These are phyloP conservation scores for Daedalea quercina DNA, from an alignment of 768 basidiomycete genomes.

Conservation along the genomic window DNA sequence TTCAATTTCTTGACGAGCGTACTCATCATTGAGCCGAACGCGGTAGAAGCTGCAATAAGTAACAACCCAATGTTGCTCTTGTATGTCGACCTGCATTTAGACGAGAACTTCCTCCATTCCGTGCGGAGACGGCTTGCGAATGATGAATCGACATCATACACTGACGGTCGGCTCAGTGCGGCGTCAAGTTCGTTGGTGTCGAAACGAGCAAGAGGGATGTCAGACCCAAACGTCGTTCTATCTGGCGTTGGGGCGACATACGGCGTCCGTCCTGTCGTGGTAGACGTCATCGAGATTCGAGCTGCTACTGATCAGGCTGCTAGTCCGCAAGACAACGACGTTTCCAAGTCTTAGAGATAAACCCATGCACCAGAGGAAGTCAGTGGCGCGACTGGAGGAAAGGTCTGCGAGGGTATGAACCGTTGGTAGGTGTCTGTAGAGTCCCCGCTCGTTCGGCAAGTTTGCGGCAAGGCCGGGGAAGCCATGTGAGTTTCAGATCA, in stretches of 20 bases:
- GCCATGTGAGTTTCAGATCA: too few species aligned
- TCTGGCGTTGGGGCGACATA: not conserved
- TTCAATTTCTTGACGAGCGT: slow-evolving; percentile 58
- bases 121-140: not conserved
- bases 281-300: not conserved
- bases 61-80: slow-evolving; percentile 51
- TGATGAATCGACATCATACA: not conserved
- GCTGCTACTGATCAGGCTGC: not conserved
- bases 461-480: too few species aligned
- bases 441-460: too few species aligned
- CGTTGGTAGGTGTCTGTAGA: too few species aligned
- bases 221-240: not conserved
- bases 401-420: too few species aligned
- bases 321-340: too few species aligned
- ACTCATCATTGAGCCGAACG: slow-evolving; percentile 56
- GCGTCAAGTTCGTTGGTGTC: not conserved
- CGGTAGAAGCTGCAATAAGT: slow-evolving; percentile 48
- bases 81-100: slow-evolving; percentile 6
- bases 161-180: not conserved
- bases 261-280: not conserved
- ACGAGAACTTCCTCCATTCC: not conserved
- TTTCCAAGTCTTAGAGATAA: not conserved
- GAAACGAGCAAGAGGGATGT: not conserved
- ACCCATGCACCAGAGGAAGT: too few species aligned
- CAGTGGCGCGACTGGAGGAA: too few species aligned